Base-by-base conservation (phyloP, 2,329 filamentous ascomycete species). In the Neoarthrinium moseri region DNA sequence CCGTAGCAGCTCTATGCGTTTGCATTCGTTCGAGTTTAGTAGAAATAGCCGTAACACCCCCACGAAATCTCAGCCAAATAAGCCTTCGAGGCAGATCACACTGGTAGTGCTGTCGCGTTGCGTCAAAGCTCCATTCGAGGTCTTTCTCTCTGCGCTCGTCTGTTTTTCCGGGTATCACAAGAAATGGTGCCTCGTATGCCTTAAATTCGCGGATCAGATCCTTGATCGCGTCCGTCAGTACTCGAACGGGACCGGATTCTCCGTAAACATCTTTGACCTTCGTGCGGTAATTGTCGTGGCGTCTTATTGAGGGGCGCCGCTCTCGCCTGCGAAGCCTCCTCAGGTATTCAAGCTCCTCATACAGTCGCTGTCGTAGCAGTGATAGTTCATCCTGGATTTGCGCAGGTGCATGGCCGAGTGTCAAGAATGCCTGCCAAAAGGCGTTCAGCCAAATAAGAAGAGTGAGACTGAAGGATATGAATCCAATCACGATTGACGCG, bases 371-470 rank as follows among this genome's bases (percentile, higher is more conserved):
- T 21, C 42, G 17, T 21, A 45, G 24, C 13, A 38, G 13, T 4
- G 42, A 45, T 4, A 45, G 42, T 33, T 45, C 32, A 22, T 45
- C 42, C 21, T 30, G 42, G 32, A 45, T 45, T 22, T 45, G 42
- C n/a, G 22, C 12, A 13, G 21, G 42, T n/a, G 42, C 42, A 21
- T 36, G 12, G 11, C 15, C 22, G 13, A 45, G 18, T 13, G 42
- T 38, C n/a, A 24, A 17, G 32, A 37, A 36, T 7, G 42, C 32
- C 22, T 38, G 15, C 42, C 42, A 45, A 22, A 45, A 45, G 6
- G 42, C 15, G 42, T 45, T 36, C 6, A 37, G 29, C 32, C 42
- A 45, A 17, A 45, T 45, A 11, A 29, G 20, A 11, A 45, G n/a
- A 13, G 42, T 45, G 7, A 45, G 42, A 10, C 32, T 22, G 6